Evolutionary conservation across 2,329 filamentous ascomycete genomes (phyloP).

Genomic region (Ceratocystis colombiana): DNA sequence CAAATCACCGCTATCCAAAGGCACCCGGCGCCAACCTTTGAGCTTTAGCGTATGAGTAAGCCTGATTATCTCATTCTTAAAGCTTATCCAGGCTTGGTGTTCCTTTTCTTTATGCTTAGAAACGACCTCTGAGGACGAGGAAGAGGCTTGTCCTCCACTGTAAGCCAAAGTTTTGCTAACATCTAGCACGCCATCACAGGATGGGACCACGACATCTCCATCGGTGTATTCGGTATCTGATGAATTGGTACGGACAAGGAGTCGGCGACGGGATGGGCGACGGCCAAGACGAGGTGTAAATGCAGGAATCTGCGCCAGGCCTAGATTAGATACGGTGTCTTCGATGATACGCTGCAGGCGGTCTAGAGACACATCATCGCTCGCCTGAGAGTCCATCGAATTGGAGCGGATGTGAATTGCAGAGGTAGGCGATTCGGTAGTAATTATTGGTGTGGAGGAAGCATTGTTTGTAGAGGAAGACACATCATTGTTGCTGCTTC

Average conservation of each 20-base stretch:
- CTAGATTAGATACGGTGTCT: slow-evolving; percentile 49
- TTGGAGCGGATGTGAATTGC: slow-evolving; percentile 35
- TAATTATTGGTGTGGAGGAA: not conserved
- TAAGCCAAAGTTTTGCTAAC: slow-evolving; percentile 84
- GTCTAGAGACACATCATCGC: slow-evolving; percentile 60
- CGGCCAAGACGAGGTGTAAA: slow-evolving; percentile 37
- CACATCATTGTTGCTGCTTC: slow-evolving; percentile 14
- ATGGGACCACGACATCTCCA: slow-evolving; percentile 70
- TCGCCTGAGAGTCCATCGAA: slow-evolving; percentile 57
- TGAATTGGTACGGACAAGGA: slow-evolving; percentile 41
- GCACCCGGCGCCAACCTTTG: slow-evolving; percentile 82
- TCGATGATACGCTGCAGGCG: slow-evolving; percentile 71
- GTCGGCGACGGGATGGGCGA: slow-evolving; percentile 36
- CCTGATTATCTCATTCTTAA: slow-evolving; percentile 86
- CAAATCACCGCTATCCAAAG: slow-evolving; percentile 56
- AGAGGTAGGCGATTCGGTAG: not conserved
- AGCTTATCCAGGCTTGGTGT: slow-evolving; percentile 66
- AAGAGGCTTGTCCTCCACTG: slow-evolving; percentile 42
- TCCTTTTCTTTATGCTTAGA: slow-evolving; percentile 49
- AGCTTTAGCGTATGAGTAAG: slow-evolving; percentile 78
- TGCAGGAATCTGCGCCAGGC: slow-evolving; percentile 39
- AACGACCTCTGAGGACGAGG: slow-evolving; percentile 30
- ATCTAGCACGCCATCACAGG: slow-evolving; percentile 74
- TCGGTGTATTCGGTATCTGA: slow-evolving; percentile 82
- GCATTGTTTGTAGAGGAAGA: slow-evolving; percentile 23